Evolutionary conservation across 345 rosid genomes (phyloP), one percentile per base, ranked within the genome.

Genomic region (Rhodamnia rubescens): DNA sequence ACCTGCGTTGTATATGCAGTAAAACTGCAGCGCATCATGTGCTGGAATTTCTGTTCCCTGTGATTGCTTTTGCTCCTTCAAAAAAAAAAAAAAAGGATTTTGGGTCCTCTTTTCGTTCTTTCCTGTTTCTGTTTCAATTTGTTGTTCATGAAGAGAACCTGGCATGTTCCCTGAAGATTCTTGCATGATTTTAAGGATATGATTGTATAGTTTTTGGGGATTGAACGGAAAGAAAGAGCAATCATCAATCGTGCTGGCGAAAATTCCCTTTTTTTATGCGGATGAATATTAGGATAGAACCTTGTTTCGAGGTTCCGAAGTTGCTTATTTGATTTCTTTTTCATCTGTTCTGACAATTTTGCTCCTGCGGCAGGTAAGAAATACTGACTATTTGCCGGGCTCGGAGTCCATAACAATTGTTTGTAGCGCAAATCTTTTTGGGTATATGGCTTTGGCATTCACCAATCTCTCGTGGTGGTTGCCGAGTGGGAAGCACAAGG

Each of bases 391-490:
- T 15, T 74, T 56, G 40, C 56, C 36, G 40, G 53, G 51, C 69
- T 53, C 2, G 21, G 83, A 47, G 44, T 61, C 80, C 47, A 69
- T 69, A 69, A 69, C 80, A 18, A 49, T 52, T 64, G 81, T n/a
- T 83, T 61, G 82, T 74, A 44, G 29, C 53, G 52, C 18, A 20
- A 26, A 47, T 16, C 59, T 58, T 14, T 27, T 84, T 55, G 85
- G 84, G 82, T 50, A 69, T 50, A 94, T 94, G 97, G 95, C 94
- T 64, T 86, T 91, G 89, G 89, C 94, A 64, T 92, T 92, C 90
- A 87, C 92, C 40, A 88, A 91, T 85, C 87, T 94, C 51, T 90
- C 95, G 14, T 92, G 95, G 93, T 94, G 94, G 97, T 59, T 93
- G 84, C 88, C 93, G 87, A 92, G 93, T 86, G 94, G 93, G 84